Base-by-base conservation (phyloP, 345 rosid genomes). In the Boechera retrofracta region DNA sequence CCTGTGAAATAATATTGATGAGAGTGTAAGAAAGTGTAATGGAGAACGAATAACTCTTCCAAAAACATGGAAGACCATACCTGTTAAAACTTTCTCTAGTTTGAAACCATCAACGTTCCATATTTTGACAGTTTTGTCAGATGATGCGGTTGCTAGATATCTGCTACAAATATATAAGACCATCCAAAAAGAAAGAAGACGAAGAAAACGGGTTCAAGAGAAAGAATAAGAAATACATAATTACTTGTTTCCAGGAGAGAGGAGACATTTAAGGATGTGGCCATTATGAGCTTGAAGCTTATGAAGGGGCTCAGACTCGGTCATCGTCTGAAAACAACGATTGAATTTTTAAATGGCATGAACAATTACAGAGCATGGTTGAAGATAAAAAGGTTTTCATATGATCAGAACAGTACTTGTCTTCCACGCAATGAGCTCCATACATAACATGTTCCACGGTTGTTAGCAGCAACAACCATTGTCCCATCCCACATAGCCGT, bases 401-500 rank as follows among this genome's bases (percentile, higher is more conserved):
- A 48, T 18, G 29, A 60, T 12, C 13, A 7, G 12, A 58, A 62
- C 35, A 29, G 41, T 68, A 92, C 94, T 86, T 95, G 99, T 72
- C 73, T 89, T 65, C 93, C 99, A 60, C 84, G 86, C 81, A 85
- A 80, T 80, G 89, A 79, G 72, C 97, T 96, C 97, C 98, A 92
- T 42, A 95, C 93, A 77, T 92, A 95, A 79, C 99, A 95, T 24
- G 97, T 92, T 73, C 99, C 98, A 67, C 75, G 85, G 69, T 92
- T 87, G 63, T 95, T 95, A 66, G 99, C 99, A 71, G 99, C 98
- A 53, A 91, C 99, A 44, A 89, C 98, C 86, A 91, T 78, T 79
- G 98, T 92, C 67, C 99, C 97, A 63, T 95, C 98, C 97, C 96
- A 91, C 96, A 92, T 95, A 44, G 92, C 93, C 2, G 96, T 89